Percentiles rank a stretch among this genome's conserved stretches.
These are phyloP conservation scores for Pichia heedii DNA, from an alignment of 805 yeast species.

Conservation along the genomic window DNA sequence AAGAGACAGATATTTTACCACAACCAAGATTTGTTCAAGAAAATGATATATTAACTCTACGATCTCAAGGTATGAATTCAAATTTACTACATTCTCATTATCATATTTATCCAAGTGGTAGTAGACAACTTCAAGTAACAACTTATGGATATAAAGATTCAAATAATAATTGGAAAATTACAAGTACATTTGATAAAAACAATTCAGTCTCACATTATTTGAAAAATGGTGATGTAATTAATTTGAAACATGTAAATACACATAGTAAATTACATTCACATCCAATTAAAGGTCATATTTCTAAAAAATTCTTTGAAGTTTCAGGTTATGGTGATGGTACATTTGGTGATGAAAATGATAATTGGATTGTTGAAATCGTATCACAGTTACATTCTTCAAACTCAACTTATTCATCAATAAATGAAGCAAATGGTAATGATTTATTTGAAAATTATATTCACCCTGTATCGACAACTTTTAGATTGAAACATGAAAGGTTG, in stretches of 20 bases:
- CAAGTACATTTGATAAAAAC: constrained; percentile 27
- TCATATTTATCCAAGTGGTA: constrained; percentile 83
- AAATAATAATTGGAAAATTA: constrained; percentile 65
- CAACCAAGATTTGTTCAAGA: constrained; percentile 61
- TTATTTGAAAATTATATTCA: constrained; percentile 45
- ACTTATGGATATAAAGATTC: constrained; percentile 83
- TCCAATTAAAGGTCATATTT: constrained; percentile 52
- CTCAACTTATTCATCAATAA: constrained; percentile 14
- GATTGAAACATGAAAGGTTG: constrained; percentile 57
- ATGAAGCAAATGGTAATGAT: constrained; percentile 26
- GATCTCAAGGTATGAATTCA: constrained; percentile 65
- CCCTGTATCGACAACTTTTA: constrained; percentile 76
- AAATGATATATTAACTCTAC: constrained; percentile 55
- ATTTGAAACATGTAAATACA: constrained; percentile 56
- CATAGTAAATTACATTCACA: constrained; percentile 67
- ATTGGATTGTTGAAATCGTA: constrained; percentile 66
- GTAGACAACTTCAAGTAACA: constrained; percentile 90
- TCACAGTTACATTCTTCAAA: constrained; percentile 37
- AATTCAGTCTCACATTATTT: constrained; percentile 25
- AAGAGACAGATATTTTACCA: constrained; percentile 51
- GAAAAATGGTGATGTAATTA: constrained; percentile 49
- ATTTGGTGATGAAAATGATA: constrained; percentile 64
- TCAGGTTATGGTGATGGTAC: constrained; percentile 63
- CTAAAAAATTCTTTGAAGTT: constrained; percentile 44
- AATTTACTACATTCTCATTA: constrained; percentile 81